Conservation (phyloP, 768 basidiomycete species). For the Russula abietina region DNA sequence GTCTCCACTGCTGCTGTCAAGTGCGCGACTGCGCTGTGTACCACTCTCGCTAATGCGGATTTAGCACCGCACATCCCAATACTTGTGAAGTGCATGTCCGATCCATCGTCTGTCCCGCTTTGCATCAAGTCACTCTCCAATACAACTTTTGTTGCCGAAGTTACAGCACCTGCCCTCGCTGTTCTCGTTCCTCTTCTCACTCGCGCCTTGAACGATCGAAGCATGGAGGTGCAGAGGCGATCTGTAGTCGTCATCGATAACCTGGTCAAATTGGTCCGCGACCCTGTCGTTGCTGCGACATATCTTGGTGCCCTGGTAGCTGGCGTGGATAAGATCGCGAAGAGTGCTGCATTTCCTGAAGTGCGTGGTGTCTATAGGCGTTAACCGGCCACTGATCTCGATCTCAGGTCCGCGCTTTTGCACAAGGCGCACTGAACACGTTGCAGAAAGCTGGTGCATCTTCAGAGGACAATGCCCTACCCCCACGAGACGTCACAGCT, state of each 20-base stretch:
- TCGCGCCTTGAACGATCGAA: slow-evolving; percentile 90
- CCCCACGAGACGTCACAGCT: slow-evolving; percentile 59
- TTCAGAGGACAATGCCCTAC: slow-evolving; percentile 58
- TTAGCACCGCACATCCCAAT: slow-evolving; percentile 80
- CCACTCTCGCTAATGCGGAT: slow-evolving; percentile 90
- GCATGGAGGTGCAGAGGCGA: slow-evolving; percentile 93
- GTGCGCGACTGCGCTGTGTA: slow-evolving; percentile 83
- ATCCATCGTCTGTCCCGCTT: slow-evolving; percentile 79
- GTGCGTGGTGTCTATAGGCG: slow-evolving; percentile 35
- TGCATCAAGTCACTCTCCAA: slow-evolving; percentile 94
- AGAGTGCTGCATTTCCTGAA: slow-evolving; percentile 93
- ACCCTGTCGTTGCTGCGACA: slow-evolving; percentile 80
- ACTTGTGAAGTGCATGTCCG: slow-evolving; percentile 91
- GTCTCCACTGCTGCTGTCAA: slow-evolving; percentile 83
- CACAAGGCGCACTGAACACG: slow-evolving; percentile 71
- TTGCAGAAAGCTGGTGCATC: slow-evolving; percentile 82
- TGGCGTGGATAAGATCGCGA: slow-evolving; percentile 85
- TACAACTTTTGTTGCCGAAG: slow-evolving; percentile 95
- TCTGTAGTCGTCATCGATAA: slow-evolving; percentile 94
- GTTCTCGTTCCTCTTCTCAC: slow-evolving; percentile 88
- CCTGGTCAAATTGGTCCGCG: slow-evolving; percentile 93
- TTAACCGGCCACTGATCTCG: slow-evolving; percentile 10
- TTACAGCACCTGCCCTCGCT: slow-evolving; percentile 92
- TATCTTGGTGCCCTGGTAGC: slow-evolving; percentile 85
- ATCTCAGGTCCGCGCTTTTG: slow-evolving; percentile 82